A percentile compares a stretch with the other conserved stretches of the same genome.
Evolutionary conservation across 2,329 filamentous ascomycete species (phyloP).

Genomic region (Malbranchea cinnamomea): DNA sequence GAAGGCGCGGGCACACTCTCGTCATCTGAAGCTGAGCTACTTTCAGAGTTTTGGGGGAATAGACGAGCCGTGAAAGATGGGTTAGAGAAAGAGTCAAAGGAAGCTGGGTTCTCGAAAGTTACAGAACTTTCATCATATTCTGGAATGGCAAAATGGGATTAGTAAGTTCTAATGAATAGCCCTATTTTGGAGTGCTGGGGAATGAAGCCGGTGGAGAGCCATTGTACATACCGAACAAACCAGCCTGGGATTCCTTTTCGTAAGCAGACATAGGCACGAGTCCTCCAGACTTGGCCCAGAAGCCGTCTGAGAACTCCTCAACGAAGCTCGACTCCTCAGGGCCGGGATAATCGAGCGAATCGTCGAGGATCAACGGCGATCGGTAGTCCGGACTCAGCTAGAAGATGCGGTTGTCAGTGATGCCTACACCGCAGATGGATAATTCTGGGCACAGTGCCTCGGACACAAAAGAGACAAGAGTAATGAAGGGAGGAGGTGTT

Average conservation of each 20-base stretch:
- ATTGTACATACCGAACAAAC: conserved; percentile 61
- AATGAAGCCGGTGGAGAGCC: conserved; percentile 1
- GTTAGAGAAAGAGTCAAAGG: conserved; percentile 27
- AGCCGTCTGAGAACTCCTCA: conserved; percentile 34
- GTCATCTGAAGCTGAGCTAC: conserved; percentile 26
- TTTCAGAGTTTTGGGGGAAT: conserved; percentile 26
- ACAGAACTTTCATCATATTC: conserved; percentile 5
- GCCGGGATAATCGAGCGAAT: conserved; percentile 31
- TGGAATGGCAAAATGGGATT: background rate
- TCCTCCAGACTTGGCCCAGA: conserved; percentile 43
- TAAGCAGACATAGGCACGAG: conserved; percentile 69
- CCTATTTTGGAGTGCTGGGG: conserved; percentile 1
- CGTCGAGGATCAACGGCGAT: conserved; percentile 33
- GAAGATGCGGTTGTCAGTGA: conserved; percentile 10
- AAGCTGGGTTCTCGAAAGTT: conserved; percentile 24
- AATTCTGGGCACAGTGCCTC: background rate
- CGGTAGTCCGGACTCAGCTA: conserved; percentile 31
- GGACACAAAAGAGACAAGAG: conserved; percentile 12
- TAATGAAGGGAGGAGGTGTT: conserved; percentile 10
- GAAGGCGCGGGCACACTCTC: conserved; percentile 25
- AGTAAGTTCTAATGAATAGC: background rate
- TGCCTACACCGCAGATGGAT: conserved; percentile 4
- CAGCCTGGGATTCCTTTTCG: conserved; percentile 58
- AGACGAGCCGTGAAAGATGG: conserved; percentile 25
- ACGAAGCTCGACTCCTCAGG: conserved; percentile 31